Percentiles rank a stretch among this genome's conserved stretches.
These are phyloP conservation scores for Blastomyces gilchristii DNA, from an alignment of 2,329 filamentous ascomycete genomes.

Conservation along the genomic window DNA sequence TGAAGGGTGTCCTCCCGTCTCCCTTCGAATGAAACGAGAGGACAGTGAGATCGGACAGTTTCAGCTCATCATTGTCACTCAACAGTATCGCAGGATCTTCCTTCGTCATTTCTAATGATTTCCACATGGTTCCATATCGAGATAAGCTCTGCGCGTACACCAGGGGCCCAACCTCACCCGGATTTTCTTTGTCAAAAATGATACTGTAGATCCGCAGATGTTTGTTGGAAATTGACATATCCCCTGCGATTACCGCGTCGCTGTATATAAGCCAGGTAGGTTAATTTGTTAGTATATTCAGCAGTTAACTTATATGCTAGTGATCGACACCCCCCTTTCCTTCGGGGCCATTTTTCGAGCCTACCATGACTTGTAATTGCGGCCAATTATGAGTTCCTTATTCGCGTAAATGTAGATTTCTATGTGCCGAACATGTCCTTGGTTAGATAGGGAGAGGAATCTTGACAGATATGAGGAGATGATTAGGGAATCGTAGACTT, in stretches of 20 bases:
- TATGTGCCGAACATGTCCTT: background rate
- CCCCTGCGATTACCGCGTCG: conserved; percentile 23
- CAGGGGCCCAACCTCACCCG: conserved; percentile 29
- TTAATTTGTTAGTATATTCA: background rate
- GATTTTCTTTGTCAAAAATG: conserved; percentile 32
- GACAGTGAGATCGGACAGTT: conserved; percentile 5
- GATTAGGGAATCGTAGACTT: background rate
- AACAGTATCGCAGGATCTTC: conserved; percentile 12
- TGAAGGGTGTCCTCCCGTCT: conserved; percentile 15
- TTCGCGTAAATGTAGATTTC: conserved; percentile 12
- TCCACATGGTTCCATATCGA: conserved; percentile 33
- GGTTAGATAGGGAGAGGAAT: background rate
- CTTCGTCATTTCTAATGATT: conserved; percentile 16
- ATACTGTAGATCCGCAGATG: conserved; percentile 38
- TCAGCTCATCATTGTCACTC: conserved; percentile 24
- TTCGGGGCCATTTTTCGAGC: background rate
- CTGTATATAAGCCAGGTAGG: background rate
- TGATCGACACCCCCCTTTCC: background rate
- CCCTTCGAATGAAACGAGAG: conserved; percentile 10
- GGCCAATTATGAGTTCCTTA: conserved; percentile 15
- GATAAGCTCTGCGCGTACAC: conserved; percentile 38
- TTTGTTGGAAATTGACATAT: conserved; percentile 30
- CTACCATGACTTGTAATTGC: conserved; percentile 13
- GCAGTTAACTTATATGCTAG: too few relatives aligned
- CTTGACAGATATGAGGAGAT: background rate